These are phyloP conservation scores for Silene conica DNA, from an alignment of 148 eudicot genomes.

Conservation along the genomic window DNA sequence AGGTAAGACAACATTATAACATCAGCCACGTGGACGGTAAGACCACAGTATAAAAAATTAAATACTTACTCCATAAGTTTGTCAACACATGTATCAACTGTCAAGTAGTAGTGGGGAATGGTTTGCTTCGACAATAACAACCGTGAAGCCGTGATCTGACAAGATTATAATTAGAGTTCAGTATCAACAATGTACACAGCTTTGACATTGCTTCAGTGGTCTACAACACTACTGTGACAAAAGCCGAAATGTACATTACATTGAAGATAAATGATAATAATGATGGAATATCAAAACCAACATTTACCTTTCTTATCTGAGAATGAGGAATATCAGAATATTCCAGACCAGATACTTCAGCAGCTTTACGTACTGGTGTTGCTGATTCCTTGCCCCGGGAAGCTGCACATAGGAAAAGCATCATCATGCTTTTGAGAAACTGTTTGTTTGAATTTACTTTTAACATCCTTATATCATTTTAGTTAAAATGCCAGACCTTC, in stretches of 20 bases:
- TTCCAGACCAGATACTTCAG: constrained; percentile 44
- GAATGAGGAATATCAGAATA: constrained; percentile 73
- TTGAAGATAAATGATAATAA: neutral
- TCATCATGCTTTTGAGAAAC: neutral
- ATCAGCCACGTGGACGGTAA: neutral
- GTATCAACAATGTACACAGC: neutral
- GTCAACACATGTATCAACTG: constrained; percentile 84
- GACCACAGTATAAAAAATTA: neutral
- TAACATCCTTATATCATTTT: neutral
- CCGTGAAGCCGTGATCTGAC: constrained; percentile 81
- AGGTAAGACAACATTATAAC: constrained; percentile 2
- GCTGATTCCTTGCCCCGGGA: constrained; percentile 65
- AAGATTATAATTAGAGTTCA: constrained; percentile 18
- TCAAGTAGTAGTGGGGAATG: constrained; percentile 79
- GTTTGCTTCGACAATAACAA: constrained; percentile 80
- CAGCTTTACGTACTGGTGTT: constrained; percentile 42
- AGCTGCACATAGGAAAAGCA: constrained; percentile 39
- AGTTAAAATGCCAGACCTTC: neutral
- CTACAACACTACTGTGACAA: constrained; percentile 5
- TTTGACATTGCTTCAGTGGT: neutral
- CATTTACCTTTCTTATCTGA: constrained; percentile 80
- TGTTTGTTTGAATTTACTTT: constrained; percentile 1
- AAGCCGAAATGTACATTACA: neutral
- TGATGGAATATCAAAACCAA: neutral
- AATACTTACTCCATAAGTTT: constrained; percentile 82